Percentiles rank a stretch among this genome's conserved stretches.
Conservation (phyloP, 2,329 filamentous ascomycete species). For the Penicillium hordei region DNA sequence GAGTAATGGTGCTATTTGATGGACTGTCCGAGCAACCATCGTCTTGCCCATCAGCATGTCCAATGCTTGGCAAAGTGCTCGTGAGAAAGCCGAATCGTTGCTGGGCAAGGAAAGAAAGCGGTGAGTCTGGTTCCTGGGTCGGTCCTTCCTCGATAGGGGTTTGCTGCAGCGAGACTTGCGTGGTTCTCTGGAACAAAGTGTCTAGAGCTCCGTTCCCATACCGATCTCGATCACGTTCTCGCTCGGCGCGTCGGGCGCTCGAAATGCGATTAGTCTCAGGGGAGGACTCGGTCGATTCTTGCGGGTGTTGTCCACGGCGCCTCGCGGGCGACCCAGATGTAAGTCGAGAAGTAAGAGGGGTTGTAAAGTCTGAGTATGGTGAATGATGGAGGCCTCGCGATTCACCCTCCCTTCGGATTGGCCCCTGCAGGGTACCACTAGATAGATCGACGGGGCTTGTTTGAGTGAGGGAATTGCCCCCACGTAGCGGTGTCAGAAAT, state of each 20-base stretch:
- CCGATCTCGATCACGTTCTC: conserved; percentile 19
- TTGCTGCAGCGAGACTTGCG: conserved; percentile 11
- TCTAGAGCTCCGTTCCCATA: conserved; percentile 27
- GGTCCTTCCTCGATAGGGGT: neutral
- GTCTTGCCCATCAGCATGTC: neutral
- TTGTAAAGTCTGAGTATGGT: neutral
- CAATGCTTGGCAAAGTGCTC: too few species aligned
- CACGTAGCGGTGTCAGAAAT: conserved; percentile 11
- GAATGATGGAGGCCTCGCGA: neutral
- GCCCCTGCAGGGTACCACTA: neutral
- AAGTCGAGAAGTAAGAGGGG: conserved; percentile 1
- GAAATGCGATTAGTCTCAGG: neutral
- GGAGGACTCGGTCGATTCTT: neutral
- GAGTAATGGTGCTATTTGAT: neutral
- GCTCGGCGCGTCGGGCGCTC: conserved; percentile 6
- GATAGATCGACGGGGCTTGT: neutral
- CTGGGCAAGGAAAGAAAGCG: conserved; percentile 20
- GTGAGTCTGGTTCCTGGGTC: conserved; percentile 1
- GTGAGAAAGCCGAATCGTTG: conserved; percentile 11
- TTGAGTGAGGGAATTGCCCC: neutral
- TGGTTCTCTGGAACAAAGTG: conserved; percentile 23
- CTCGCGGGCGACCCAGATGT: conserved; percentile 12
- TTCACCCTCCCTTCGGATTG: neutral
- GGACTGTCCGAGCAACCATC: neutral
- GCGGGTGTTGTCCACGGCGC: neutral